A percentile compares a stretch with the other conserved stretches of the same genome.
phyloP scores from a whole-genome alignment of 1,284 basidiomycete genomes.

The Laetiporus sulphureus region DNA sequence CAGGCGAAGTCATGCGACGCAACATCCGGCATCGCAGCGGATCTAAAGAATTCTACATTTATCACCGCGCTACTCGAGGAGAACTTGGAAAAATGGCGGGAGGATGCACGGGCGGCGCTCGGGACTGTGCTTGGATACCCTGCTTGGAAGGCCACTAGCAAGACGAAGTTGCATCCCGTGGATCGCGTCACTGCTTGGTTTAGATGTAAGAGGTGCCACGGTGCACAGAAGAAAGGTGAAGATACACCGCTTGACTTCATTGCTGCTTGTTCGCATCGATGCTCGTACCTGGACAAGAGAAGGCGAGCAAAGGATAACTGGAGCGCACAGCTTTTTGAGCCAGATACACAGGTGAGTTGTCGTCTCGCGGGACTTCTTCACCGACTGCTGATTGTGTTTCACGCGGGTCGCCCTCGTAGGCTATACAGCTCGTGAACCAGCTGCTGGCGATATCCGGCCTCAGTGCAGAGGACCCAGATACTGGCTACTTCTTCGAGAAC shows the following conservation, averaged over 20 bases:
- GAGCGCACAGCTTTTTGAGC: conserved; percentile 43
- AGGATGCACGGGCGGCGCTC: conserved; percentile 36
- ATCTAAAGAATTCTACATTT: conserved; percentile 16
- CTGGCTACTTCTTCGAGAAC: conserved; percentile 11
- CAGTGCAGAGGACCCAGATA: conserved; percentile 9
- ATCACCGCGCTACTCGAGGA: conserved; percentile 33
- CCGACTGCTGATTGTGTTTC: too few relatives aligned
- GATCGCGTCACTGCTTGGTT: conserved; percentile 54
- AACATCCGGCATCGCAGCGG: not conserved
- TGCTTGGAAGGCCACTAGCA: conserved; percentile 42
- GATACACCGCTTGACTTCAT: conserved; percentile 41
- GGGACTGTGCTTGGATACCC: conserved; percentile 39
- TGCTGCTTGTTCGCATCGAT: conserved; percentile 52
- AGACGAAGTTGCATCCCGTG: conserved; percentile 43
- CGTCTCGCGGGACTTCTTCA: not conserved
- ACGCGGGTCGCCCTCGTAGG: too few relatives aligned
- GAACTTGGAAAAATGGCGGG: conserved; percentile 44
- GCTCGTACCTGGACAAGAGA: conserved; percentile 28
- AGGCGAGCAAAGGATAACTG: conserved; percentile 32
- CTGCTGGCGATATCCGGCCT: not conserved
- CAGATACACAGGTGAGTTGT: conserved; percentile 45
- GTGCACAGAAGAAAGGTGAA: conserved; percentile 5
- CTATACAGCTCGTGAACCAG: not conserved
- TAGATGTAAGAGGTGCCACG: conserved; percentile 46
- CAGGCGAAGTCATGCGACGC: conserved; percentile 18